Conservation (phyloP, 192 early-diverging fungal species). For the Backusella mclennaniae region DNA sequence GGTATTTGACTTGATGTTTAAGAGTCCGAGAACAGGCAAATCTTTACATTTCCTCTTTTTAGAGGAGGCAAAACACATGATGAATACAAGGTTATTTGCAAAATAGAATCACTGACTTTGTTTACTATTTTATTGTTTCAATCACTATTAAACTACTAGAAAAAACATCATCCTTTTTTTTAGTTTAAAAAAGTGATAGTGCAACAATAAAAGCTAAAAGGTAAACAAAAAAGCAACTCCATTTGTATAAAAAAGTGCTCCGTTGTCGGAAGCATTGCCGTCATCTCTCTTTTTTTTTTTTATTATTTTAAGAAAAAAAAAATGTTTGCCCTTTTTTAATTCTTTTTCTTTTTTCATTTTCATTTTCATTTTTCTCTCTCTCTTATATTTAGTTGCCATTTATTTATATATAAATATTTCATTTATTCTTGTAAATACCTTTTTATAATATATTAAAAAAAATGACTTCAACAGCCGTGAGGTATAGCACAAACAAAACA, state of each 20-base stretch:
- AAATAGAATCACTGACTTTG: background rate
- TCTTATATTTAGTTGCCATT: background rate
- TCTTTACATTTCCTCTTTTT: background rate
- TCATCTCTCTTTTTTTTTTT: constrained; percentile 16
- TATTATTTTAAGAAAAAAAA: constrained; percentile 1
- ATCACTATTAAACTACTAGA: background rate
- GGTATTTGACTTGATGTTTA: background rate
- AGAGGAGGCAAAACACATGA: background rate
- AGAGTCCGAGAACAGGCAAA: background rate
- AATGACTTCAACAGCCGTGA: constrained; percentile 38
- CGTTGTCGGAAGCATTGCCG: background rate
- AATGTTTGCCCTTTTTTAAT: constrained; percentile 5
- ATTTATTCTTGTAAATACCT: constrained; percentile 5
- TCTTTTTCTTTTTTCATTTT: background rate
- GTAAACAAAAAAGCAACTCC: background rate
- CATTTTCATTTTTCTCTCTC: background rate
- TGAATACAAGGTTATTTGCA: background rate
- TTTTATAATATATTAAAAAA: background rate
- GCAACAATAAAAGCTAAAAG: background rate
- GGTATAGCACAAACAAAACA: constrained; percentile 26
- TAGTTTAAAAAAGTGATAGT: background rate
- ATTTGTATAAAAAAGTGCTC: background rate
- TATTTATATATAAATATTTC: constrained; percentile 10
- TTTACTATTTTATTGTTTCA: constrained; percentile 6
- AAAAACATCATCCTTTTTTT: background rate